These are phyloP conservation scores for Colletotrichum theobromicola DNA, from an alignment of 2,329 filamentous ascomycete species.

Conservation along the genomic window DNA sequence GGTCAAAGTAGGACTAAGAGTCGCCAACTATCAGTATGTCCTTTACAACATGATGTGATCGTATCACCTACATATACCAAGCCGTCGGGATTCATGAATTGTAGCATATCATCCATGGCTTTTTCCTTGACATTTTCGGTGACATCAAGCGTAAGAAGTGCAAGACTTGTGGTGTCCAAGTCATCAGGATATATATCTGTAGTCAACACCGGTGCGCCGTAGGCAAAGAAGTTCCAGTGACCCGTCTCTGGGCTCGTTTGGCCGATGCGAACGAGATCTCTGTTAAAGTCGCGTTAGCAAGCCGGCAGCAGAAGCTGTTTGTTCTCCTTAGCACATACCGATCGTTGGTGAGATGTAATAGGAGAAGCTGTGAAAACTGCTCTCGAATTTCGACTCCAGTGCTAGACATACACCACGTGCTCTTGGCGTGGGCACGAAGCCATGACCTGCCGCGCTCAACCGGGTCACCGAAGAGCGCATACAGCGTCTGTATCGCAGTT, in stretches of 20 bases:
- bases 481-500: not conserved
- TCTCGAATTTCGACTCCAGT: not conserved
- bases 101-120: not conserved
- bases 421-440: not conserved
- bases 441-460: not conserved
- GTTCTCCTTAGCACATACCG: not conserved
- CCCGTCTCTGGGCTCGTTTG: not conserved
- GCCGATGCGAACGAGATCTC: not conserved
- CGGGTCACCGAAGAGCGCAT: not conserved
- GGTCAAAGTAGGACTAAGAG: not conserved
- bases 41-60: not conserved
- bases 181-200: not conserved
- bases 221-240: not conserved
- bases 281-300: not conserved
- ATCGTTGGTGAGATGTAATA: not conserved
- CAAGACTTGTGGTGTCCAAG: not conserved
- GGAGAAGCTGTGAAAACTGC: not conserved
- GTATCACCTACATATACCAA: not conserved
- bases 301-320: not conserved
- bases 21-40: not conserved
- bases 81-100: not conserved
- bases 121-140: not conserved
- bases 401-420: not conserved
- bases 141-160: not conserved
- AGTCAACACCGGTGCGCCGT: not conserved